Evolutionary conservation across 257 asterid genomes (phyloP).

Genomic region (Cruciata laevipes): DNA sequence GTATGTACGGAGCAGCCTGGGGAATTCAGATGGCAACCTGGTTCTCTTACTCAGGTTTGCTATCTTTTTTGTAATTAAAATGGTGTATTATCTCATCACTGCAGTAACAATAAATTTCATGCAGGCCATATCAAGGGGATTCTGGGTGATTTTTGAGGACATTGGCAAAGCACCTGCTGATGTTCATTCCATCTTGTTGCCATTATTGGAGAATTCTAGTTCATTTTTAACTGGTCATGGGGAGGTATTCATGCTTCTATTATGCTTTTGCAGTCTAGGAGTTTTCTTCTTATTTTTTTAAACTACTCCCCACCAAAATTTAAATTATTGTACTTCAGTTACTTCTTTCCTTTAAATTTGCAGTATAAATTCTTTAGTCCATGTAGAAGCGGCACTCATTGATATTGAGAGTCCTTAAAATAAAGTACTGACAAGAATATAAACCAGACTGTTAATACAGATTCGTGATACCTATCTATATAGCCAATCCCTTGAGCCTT

Average conservation of each 20-base stretch:
- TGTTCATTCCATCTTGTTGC: slow-evolving; percentile 62
- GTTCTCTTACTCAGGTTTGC: slow-evolving; percentile 91
- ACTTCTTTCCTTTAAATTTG: too few species aligned
- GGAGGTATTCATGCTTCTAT: slow-evolving; percentile 68
- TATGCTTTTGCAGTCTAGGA: slow-evolving; percentile 4
- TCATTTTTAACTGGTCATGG: slow-evolving; percentile 79
- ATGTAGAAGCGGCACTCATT: too few species aligned
- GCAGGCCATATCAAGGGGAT: slow-evolving; percentile 84
- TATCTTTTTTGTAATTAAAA: slow-evolving; percentile 3
- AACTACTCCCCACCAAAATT: too few species aligned
- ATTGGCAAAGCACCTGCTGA: slow-evolving; percentile 90
- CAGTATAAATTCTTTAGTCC: too few species aligned
- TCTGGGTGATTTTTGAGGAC: slow-evolving; percentile 94
- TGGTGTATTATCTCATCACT: slow-evolving; percentile 15
- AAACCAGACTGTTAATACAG: too few species aligned
- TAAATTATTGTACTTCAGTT: background rate
- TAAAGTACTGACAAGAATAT: too few species aligned
- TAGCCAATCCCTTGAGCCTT: background rate
- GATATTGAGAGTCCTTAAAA: too few species aligned
- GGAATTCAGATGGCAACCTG: slow-evolving; percentile 98
- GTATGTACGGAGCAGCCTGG: slow-evolving; percentile 93
- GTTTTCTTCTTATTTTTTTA: too few species aligned
- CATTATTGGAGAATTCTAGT: slow-evolving; percentile 73
- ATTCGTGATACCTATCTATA: background rate
- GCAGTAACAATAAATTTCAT: slow-evolving; percentile 13